phyloP scores from a whole-genome alignment of 2,329 filamentous ascomycete genomes.

The Fusarium sp. region DNA sequence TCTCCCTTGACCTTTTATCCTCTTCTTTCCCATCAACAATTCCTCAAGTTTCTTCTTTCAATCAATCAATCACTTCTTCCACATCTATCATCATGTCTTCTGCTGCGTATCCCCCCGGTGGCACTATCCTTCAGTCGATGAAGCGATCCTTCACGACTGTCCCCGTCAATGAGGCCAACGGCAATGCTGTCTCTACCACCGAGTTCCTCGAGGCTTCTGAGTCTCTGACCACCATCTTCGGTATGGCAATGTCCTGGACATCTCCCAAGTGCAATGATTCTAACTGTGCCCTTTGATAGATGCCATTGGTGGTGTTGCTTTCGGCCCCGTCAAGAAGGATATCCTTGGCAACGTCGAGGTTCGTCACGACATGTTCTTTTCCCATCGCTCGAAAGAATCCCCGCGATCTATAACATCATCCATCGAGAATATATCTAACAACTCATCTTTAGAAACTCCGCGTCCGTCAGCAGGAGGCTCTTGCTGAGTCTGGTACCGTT shows the following conservation, averaged over 20 bases:
- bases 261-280: not conserved
- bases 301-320: slow-evolving; percentile 79
- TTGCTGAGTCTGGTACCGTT: slow-evolving; percentile 83
- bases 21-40: slow-evolving; percentile 27
- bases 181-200: slow-evolving; percentile 83
- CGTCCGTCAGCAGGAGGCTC: slow-evolving; percentile 83
- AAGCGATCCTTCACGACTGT: slow-evolving; percentile 89
- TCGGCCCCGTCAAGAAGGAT: slow-evolving; percentile 91
- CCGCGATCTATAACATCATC: not conserved
- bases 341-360: slow-evolving; percentile 94
- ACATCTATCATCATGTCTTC: slow-evolving; percentile 64
- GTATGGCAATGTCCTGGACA: slow-evolving; percentile 60
- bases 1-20: slow-evolving; percentile 29
- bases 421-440: slow-evolving; percentile 36
- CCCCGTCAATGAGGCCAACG: slow-evolving; percentile 78
- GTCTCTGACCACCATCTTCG: slow-evolving; percentile 88
- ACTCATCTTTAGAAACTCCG: slow-evolving; percentile 81
- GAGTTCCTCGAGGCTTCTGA: slow-evolving; percentile 95
- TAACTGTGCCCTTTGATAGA: slow-evolving; percentile 59
- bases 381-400: slow-evolving; percentile 4
- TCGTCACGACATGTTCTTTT: slow-evolving; percentile 39
- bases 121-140: slow-evolving; percentile 89
- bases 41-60: slow-evolving; percentile 14
- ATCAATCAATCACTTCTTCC: slow-evolving; percentile 19
- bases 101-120: slow-evolving; percentile 70